These are phyloP conservation scores for Leccinum longicurvipes DNA, from an alignment of 768 basidiomycete species.

Conservation along the genomic window DNA sequence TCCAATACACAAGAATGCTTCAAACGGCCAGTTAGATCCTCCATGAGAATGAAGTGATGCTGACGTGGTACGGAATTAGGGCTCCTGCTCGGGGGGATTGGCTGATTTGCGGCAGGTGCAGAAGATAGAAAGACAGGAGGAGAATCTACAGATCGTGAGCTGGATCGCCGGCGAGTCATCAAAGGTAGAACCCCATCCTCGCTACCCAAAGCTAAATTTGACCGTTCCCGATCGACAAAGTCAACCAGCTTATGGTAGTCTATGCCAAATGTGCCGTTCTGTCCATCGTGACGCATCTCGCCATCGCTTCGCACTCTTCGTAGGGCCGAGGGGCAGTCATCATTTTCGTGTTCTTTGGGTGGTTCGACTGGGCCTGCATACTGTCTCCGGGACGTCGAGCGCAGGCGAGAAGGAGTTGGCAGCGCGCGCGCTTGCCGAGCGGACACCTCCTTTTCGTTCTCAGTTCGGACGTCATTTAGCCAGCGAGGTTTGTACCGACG, in stretches of 20 bases:
- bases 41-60: conserved; percentile 98
- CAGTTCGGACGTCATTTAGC: conserved; percentile 40
- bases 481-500: conserved; percentile 40
- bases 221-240: conserved; percentile 16
- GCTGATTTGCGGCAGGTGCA: conserved; percentile 28
- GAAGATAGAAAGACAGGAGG: conserved; percentile 23
- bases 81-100: conserved; percentile 34
- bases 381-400: conserved; percentile 18
- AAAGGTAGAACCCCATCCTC: conserved; percentile 23
- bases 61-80: conserved; percentile 69
- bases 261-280: conserved; percentile 42
- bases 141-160: conserved; percentile 37
- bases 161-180: conserved; percentile 40
- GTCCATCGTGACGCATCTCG: conserved; percentile 35
- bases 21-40: conserved; percentile 91
- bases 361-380: conserved; percentile 35
- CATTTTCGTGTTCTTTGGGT: conserved; percentile 39
- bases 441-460: conserved; percentile 55
- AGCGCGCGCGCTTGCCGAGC: conserved; percentile 38
- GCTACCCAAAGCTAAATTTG: conserved; percentile 17
- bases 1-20: conserved; percentile 95
- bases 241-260: conserved; percentile 33
- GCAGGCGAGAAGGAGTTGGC: conserved; percentile 1
- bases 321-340: conserved; percentile 36
- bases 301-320: conserved; percentile 69